Evolutionary conservation across 805 yeast species (phyloP).

Genomic region (Kuraishia molischiana): DNA sequence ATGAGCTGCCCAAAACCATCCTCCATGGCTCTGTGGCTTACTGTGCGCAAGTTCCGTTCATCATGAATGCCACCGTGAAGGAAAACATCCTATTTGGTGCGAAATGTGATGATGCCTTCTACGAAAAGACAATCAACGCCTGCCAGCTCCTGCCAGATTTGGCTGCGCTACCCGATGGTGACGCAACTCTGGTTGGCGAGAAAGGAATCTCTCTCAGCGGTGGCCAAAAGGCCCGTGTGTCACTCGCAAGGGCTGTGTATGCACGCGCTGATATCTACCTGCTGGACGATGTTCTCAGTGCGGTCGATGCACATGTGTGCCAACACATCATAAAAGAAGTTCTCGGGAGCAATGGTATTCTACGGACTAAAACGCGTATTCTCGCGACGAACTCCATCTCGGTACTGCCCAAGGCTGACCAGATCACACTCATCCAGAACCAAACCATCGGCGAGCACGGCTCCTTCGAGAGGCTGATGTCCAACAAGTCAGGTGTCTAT

Average conservation of each 20-base stretch:
- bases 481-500: slow-evolving; percentile 16
- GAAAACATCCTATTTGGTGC: slow-evolving; percentile 91
- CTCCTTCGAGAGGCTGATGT: slow-evolving; percentile 30
- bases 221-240: slow-evolving; percentile 94
- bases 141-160: slow-evolving; percentile 83
- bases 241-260: slow-evolving; percentile 93
- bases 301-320: slow-evolving; percentile 97
- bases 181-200: slow-evolving; percentile 90
- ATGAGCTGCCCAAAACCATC: slow-evolving; percentile 10
- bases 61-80: slow-evolving; percentile 86
- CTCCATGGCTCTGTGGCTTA: slow-evolving; percentile 42
- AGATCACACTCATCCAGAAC: slow-evolving; percentile 47
- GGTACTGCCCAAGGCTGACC: slow-evolving; percentile 47
- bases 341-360: slow-evolving; percentile 33
- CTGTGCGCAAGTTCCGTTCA: slow-evolving; percentile 83
- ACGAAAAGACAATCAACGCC: slow-evolving; percentile 71
- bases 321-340: slow-evolving; percentile 64
- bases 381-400: slow-evolving; percentile 50
- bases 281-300: slow-evolving; percentile 88
- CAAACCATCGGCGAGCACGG: slow-evolving; percentile 48
- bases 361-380: slow-evolving; percentile 41
- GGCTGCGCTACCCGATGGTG: slow-evolving; percentile 77
- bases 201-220: slow-evolving; percentile 95
- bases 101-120: slow-evolving; percentile 71
- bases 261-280: slow-evolving; percentile 87